A percentile compares a stretch with the other conserved stretches of the same genome.
Conservation (phyloP, 805 yeast species). For the Peterozyma xylosa region DNA sequence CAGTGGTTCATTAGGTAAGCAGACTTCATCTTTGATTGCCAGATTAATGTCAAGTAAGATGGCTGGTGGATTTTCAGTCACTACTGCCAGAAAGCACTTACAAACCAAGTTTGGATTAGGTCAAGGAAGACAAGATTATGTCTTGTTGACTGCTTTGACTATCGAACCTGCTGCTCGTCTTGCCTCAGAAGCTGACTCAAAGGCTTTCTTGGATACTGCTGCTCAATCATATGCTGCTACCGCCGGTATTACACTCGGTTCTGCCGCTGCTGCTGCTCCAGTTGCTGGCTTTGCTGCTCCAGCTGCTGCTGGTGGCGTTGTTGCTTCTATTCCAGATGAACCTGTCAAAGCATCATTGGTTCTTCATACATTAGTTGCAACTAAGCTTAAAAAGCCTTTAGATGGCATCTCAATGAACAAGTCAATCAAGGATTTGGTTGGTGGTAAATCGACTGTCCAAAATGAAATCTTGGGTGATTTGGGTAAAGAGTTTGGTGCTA, state of each 20-base stretch:
- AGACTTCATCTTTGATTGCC: slow-evolving; percentile 80
- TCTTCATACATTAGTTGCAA: slow-evolving; percentile 87
- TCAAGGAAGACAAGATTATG: slow-evolving; percentile 90
- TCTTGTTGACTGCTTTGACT: slow-evolving; percentile 73
- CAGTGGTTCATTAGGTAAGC: slow-evolving; percentile 87
- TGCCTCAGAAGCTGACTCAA: slow-evolving; percentile 82
- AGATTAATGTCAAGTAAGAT: slow-evolving; percentile 93
- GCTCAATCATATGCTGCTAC: slow-evolving; percentile 81
- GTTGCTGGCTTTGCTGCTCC: slow-evolving; percentile 42
- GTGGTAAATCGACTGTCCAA: slow-evolving; percentile 98
- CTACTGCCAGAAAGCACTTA: slow-evolving; percentile 86
- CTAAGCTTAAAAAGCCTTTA: slow-evolving; percentile 85
- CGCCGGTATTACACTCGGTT: slow-evolving; percentile 69
- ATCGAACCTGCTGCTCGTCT: slow-evolving; percentile 89
- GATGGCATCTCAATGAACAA: slow-evolving; percentile 82
- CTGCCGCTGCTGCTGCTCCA: slow-evolving; percentile 54
- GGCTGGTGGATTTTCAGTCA: slow-evolving; percentile 98
- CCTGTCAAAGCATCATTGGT: slow-evolving; percentile 82
- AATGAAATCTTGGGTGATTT: slow-evolving; percentile 98
- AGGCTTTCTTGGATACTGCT: slow-evolving; percentile 73
- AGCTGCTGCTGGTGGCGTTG: slow-evolving; percentile 73
- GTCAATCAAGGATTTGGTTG: slow-evolving; percentile 94
- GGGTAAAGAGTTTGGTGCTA: slow-evolving; percentile 95
- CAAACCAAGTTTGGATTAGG: slow-evolving; percentile 91
- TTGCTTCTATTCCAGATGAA: slow-evolving; percentile 94